A percentile compares a stretch with the other conserved stretches of the same genome.
Evolutionary conservation across 1,284 basidiomycete genomes (phyloP).

Genomic region (Porodaedalea pini): DNA sequence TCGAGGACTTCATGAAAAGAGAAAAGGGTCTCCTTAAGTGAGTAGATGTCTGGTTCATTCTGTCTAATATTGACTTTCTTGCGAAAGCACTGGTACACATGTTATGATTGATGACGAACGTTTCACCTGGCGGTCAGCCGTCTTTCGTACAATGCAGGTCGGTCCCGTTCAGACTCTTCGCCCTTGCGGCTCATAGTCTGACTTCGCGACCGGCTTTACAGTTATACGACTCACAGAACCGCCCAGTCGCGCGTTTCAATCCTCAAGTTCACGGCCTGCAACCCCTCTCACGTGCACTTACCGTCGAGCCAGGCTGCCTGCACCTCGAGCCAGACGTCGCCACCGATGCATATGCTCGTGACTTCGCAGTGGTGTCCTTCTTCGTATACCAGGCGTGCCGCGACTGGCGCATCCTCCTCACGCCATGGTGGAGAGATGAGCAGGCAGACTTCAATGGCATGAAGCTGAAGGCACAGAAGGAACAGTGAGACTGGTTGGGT

Average conservation of each 20-base stretch:
- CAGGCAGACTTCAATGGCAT: slow-evolving; percentile 1
- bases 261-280: neutral
- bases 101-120: neutral
- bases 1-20: slow-evolving; percentile 10
- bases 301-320: neutral
- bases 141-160: slow-evolving; percentile 10
- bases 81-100: slow-evolving; percentile 3
- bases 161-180: neutral
- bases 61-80: neutral
- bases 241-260: neutral
- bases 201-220: neutral
- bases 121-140: slow-evolving; percentile 8
- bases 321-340: neutral
- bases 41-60: neutral
- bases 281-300: neutral
- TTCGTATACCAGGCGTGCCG: slow-evolving; percentile 12
- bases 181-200: neutral
- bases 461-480: neutral
- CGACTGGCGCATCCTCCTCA: slow-evolving; percentile 1
- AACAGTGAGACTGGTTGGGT: neutral
- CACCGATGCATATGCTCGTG: neutral
- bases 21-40: neutral
- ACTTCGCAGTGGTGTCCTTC: slow-evolving; percentile 4
- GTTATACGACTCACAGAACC: neutral
- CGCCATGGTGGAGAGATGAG: slow-evolving; percentile 7